A percentile compares a stretch with the other conserved stretches of the same genome.
Conservation (phyloP, 2,329 filamentous ascomycete species). For the Parastagonospora avenae region DNA sequence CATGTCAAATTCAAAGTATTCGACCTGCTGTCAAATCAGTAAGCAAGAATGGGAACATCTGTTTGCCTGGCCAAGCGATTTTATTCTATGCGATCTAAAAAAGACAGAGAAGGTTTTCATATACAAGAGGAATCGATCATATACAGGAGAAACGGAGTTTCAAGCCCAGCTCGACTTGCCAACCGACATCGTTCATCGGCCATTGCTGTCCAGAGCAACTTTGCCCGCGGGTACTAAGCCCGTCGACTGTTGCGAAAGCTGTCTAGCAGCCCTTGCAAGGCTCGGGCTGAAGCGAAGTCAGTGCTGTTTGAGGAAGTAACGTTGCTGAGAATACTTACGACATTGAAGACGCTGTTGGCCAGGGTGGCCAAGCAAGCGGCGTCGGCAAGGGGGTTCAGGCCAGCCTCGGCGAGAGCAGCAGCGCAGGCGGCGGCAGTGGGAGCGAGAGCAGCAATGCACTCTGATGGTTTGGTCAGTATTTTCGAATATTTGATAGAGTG, state of each 20-base stretch:
- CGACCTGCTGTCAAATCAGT: too few relatives aligned
- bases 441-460: conserved; percentile 15
- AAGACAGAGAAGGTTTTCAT: background rate
- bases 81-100: conserved; percentile 1
- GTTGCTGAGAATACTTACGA: conserved; percentile 2
- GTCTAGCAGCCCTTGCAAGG: conserved; percentile 1
- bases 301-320: background rate
- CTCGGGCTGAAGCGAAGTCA: background rate
- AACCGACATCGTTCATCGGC: background rate
- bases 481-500: background rate
- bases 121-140: background rate
- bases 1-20: too few relatives aligned
- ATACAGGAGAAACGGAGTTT: background rate
- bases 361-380: conserved; percentile 14
- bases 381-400: conserved; percentile 14
- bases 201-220: background rate
- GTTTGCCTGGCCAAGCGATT: conserved; percentile 2
- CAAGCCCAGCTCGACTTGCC: background rate
- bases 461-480: conserved; percentile 1
- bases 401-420: conserved; percentile 13
- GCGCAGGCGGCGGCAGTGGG: conserved; percentile 14
- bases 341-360: conserved; percentile 7
- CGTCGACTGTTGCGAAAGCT: background rate
- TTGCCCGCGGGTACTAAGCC: background rate
- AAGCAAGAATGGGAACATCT: background rate